Base-by-base conservation (phyloP, 768 basidiomycete species). In the Hypsizygus marmoreus region DNA sequence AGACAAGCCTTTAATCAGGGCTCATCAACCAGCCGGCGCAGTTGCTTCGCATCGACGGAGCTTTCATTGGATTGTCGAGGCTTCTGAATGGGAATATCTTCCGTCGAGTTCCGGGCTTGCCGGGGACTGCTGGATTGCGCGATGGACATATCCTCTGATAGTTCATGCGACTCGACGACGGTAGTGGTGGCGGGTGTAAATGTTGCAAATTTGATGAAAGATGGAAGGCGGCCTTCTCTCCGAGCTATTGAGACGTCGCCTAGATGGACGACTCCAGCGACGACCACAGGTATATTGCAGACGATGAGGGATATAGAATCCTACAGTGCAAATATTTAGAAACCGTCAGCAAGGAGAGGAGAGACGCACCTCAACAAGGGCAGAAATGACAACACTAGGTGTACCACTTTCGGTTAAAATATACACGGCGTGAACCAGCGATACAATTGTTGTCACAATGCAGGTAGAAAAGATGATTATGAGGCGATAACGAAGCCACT, bases 381-480 rank as follows among this genome's bases (percentile, higher is more conserved):
- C 75, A 0, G 71, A 58, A 25, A 72, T 61, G 7, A 70, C 40
- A 13, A 68, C 62, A 31, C 55, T 55, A 4, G 51, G 50, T 4
- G 60, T 60, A 19, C 61, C 60, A 4, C 49, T 40, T 2, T 28
- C 54, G 16, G n/a, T 45, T n/a, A 71, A 56, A 42, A 80, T 70
- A 50, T 71, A 67, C 25, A 61, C 54, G 0, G 72, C 72, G 32
- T 79, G 78, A 3, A 78, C 71, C 11, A 73, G 52, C 2, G 71
- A 70, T n/a, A 68, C 69, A 24, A 74, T 54, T 5, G 72, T 78
- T 6, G 76, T 79, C 39, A 73, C 60, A 45, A 79, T 71, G 39
- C 76, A 76, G 10, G 80, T 69, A 12, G 79, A 80, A 58, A 81
- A 80, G 39, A 78, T 74, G 46, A 77, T 53, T 51, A 76, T 66